Evolutionary conservation across 805 yeast genomes (phyloP).

Genomic region (Saturnispora quitensis): DNA sequence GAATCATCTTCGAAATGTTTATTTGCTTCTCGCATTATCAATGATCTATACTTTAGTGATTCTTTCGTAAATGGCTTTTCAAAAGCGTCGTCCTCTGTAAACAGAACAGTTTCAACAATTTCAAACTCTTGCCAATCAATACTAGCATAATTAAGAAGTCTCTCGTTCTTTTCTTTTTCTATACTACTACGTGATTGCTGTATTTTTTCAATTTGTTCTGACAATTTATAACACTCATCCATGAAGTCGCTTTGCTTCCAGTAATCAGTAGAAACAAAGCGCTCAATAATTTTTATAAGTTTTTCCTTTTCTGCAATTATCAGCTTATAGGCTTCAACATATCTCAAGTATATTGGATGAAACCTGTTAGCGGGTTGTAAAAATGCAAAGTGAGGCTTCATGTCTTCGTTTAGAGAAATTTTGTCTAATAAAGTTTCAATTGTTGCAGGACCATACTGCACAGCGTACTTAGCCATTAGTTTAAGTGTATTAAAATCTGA

Average conservation of each 20-base stretch:
- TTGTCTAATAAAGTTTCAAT: conserved; percentile 28
- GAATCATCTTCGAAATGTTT: conserved; percentile 26
- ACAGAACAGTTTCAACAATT: conserved; percentile 58
- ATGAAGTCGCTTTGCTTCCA: conserved; percentile 30
- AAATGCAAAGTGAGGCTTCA: conserved; percentile 59
- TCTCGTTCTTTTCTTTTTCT: conserved; percentile 27
- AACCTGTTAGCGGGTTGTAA: conserved; percentile 51
- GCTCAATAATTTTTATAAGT: conserved; percentile 4
- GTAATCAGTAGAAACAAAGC: conserved; percentile 14
- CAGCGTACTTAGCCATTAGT: conserved; percentile 60
- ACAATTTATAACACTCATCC: conserved; percentile 43
- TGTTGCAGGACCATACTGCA: conserved; percentile 46
- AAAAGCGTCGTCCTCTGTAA: conserved; percentile 54
- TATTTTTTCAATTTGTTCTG: conserved; percentile 38
- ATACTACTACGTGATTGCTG: conserved; percentile 25
- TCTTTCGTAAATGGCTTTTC: conserved; percentile 46
- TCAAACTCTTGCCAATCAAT: conserved; percentile 85
- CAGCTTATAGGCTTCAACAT: conserved; percentile 46
- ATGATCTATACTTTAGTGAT: conserved; percentile 52
- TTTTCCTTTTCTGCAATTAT: conserved; percentile 24
- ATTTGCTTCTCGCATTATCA: conserved; percentile 40
- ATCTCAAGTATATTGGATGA: conserved; percentile 38
- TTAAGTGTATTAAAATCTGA: conserved; percentile 64
- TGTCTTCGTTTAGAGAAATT: conserved; percentile 23
- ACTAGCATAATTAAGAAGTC: conserved; percentile 53